Evolutionary conservation across 345 rosid species (phyloP), one percentile per base, ranked within the genome.

Genomic region (Excoecaria agallocha): DNA sequence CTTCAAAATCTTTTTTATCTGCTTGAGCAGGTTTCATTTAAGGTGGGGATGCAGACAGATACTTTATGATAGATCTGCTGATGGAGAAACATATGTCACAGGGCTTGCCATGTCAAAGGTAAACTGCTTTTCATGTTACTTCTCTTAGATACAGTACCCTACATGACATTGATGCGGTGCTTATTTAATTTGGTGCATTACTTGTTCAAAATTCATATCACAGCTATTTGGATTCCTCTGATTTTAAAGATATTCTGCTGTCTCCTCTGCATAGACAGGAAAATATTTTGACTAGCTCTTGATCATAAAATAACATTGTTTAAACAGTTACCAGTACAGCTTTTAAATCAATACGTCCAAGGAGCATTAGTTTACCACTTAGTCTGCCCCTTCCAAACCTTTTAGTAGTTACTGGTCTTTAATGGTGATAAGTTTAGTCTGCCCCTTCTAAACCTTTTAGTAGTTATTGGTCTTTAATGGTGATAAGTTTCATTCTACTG

Each of bases 11-110:
- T 50, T 19, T 12, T 1, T 30, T 12, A 2, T 74, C 76, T 77
- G 75, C 67, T 54, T 52, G 82, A 86, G 76, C 92, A 94, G 99
- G 87, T 93, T 95, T 79, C 98, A 95, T 86, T 85, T 95, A 62
- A 86, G 99, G 84, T 95, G 99, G 99, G 99, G 98, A 69, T 95
- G 99, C 88, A 87, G 98, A 78, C 86, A 91, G 87, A 77, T 95
- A 69, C 90, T 90, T n/a, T 91, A 90, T 54, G 87, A 90, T 75
- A 87, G 74, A 82, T 75, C 91, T 74, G 73, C 88, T 41, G 78
- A 83, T 75, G 93, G 96, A 61, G 90, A 85, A 80, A 89, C 82
- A 71, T 86, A 80, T 74, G 89, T 95, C 77, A 87, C 84, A 8
- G 98, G 30, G 75, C 89, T 95, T 46, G 96, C 98, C 72, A 79